Conservation (phyloP, 768 basidiomycete genomes). For the Boletus rubroflammeus region DNA sequence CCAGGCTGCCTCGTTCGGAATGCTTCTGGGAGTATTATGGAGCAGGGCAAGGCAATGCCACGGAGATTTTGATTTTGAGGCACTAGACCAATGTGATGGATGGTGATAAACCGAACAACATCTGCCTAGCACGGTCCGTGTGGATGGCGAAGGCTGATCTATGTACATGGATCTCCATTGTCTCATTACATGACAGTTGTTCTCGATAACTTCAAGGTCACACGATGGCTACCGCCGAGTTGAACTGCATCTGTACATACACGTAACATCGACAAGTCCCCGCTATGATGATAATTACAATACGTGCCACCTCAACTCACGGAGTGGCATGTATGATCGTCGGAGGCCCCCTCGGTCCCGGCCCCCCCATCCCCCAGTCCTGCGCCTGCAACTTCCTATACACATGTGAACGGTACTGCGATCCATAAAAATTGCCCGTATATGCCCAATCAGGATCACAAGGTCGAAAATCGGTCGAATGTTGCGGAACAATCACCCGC, state of each 20-base stretch:
- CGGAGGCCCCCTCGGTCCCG: conserved; percentile 25
- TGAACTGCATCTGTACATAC: conserved; percentile 11
- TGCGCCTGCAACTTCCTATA: conserved; percentile 30
- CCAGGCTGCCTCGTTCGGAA: conserved; percentile 20
- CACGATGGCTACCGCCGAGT: too few relatives aligned
- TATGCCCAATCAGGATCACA: conserved; percentile 29
- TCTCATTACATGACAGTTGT: not conserved
- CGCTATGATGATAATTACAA: conserved; percentile 5
- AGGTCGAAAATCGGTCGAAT: conserved; percentile 17
- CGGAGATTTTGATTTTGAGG: conserved; percentile 27
- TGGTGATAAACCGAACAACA: not conserved
- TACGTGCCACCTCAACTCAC: conserved; percentile 5
- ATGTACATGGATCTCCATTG: conserved; percentile 8
- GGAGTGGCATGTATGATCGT: conserved; percentile 26
- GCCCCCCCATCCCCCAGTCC: conserved; percentile 22
- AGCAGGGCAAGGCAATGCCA: conserved; percentile 9
- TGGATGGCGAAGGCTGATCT: conserved; percentile 8
- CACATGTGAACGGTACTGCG: conserved; percentile 29
- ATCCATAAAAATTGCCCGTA: conserved; percentile 28
- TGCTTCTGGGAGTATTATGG: conserved; percentile 7
- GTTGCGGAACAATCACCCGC: conserved; percentile 14
- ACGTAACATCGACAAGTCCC: conserved; percentile 2
- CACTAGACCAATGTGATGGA: conserved; percentile 6
- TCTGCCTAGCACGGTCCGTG: not conserved
- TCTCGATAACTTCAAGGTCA: not conserved